These are phyloP conservation scores for Quercus lobata DNA, from an alignment of 331 rosid genomes.

Conservation along the genomic window DNA sequence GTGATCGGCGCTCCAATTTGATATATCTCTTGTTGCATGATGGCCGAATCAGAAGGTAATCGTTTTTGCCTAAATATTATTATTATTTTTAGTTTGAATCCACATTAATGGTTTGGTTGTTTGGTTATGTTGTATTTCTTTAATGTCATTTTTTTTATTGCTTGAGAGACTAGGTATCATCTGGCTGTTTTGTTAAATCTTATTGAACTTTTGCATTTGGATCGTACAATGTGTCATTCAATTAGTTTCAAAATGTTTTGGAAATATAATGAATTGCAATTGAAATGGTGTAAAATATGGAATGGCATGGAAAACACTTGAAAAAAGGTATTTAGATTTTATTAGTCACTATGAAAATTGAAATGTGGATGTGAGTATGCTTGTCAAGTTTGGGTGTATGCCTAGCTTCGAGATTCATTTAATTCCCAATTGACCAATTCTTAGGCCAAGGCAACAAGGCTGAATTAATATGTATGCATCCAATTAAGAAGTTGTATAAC, in stretches of 20 bases:
- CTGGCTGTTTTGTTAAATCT: background rate
- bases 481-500: no score
- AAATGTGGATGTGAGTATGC: background rate
- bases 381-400: background rate
- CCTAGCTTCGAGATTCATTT: background rate
- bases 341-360: background rate
- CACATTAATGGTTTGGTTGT: background rate
- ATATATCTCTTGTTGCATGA: slow-evolving; percentile 80
- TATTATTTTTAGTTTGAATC: background rate
- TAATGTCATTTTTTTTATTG: background rate
- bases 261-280: background rate
- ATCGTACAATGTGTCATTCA: background rate
- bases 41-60: slow-evolving; percentile 78
- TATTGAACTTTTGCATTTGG: background rate
- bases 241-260: background rate
- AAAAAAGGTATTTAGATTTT: background rate
- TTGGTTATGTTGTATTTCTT: background rate
- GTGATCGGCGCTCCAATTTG: slow-evolving; percentile 77
- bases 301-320: background rate
- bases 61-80: background rate
- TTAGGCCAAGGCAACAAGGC: background rate
- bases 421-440: background rate
- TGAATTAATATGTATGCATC: background rate
- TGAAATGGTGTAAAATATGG: background rate
- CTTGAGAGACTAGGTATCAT: background rate